Evolutionary conservation across 148 eudicot genomes (phyloP).

Genomic region (Arctostaphylos glauca): DNA sequence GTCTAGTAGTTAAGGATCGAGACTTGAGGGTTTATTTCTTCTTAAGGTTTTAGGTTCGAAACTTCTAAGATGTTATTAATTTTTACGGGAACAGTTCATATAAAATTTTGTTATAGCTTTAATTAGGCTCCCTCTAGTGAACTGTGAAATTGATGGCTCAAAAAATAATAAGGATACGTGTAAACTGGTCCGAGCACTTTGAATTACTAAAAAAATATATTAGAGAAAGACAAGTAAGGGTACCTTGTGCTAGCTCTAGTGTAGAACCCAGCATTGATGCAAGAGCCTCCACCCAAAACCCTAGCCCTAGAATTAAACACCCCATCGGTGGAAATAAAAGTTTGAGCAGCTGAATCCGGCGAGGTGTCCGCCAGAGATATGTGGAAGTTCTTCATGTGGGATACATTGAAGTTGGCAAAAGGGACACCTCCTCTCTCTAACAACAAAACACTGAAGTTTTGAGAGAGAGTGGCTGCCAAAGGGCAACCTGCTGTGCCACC

Average conservation of each 20-base stretch:
- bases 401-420: constrained; percentile 64
- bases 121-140: no score
- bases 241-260: constrained; percentile 89
- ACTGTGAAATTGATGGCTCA: no score
- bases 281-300: constrained; percentile 82
- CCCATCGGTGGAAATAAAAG: constrained; percentile 76
- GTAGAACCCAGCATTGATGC: constrained; percentile 95
- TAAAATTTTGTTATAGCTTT: no score
- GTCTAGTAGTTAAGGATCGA: no score
- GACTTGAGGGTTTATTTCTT: no score
- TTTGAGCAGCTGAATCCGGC: constrained; percentile 67
- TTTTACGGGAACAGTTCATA: no score
- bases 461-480: constrained; percentile 77
- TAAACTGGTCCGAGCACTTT: no score
- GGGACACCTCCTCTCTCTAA: constrained; percentile 93
- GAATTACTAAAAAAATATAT: no score
- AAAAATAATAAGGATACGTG: no score
- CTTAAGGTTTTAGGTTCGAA: no score
- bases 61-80: no score
- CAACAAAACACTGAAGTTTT: constrained; percentile 60
- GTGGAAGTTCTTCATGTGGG: constrained; percentile 74
- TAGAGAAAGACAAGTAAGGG: neutral
- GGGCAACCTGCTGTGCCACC: constrained; percentile 99
- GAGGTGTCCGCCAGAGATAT: constrained; percentile 72
- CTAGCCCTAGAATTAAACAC: constrained; percentile 82